Evolutionary conservation across 306 rosid genomes (phyloP), one percentile per base, ranked within the genome.

Genomic region (Rosa rugosa): DNA sequence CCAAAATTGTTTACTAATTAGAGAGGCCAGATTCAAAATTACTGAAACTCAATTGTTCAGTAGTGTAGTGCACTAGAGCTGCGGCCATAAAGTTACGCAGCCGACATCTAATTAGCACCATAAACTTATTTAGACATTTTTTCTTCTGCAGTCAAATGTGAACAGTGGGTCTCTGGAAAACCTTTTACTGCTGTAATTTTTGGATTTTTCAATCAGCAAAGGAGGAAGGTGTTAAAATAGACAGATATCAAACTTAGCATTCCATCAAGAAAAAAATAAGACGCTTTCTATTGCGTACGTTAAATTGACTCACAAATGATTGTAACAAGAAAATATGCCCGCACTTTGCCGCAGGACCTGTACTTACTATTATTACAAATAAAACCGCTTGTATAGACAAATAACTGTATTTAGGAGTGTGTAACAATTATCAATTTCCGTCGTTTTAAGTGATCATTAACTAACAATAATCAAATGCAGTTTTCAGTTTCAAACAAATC

Each of bases 41-140:
- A 27, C 31, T 27, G 31, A 27, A 27, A 27, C 31, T 27, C 31
- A 27, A 27, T 27, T 27, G 31, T 27, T 27, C 31, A 27, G 31
- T 27, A 27, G 31, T 27, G 31, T 27, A 27, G 31, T 27, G 31
- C 31, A 27, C 31, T 27, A 27, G 31, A 27, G 31, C 31, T 27
- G 31, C 31, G 31, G 31, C 31, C 20, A 38, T 14, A 1, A 14
- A 14, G 67, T 42, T 4, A 31, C 22, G 47, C 17, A 63, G 74
- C 84, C 78, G 76, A 76, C 70, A 71, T 7, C 17, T 1, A 40
- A 47, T 16, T 14, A 38, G 8, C 36, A 34, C n/a, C 14, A n/a
- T n/a, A 3, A 22, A 9, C 6, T 22, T 9, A 1, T 57, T 14
- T 9, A 22, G 18, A 13, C 60, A 57, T 2, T 47, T 64, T 77